Evolutionary conservation across 2,329 filamentous ascomycete species (phyloP), one percentile per base, ranked within the genome.

Genomic region (Calonectria ilicicola): DNA sequence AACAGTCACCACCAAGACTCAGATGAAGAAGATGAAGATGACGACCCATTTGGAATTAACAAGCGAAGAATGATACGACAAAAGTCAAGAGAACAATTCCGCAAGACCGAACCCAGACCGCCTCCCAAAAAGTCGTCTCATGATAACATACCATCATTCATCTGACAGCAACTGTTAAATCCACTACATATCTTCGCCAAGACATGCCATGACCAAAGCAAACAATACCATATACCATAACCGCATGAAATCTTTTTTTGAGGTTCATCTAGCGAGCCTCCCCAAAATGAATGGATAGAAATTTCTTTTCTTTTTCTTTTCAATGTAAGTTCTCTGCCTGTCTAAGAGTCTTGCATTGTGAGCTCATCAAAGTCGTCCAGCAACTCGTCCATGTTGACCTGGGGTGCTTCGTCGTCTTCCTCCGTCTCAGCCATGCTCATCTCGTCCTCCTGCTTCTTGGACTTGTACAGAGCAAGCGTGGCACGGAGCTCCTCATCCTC

Each of bases 341-440:
- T 93, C 75, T 78, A 80, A 21, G 73, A 64, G 66, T 83, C 82
- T 70, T 80, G 72, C 81, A 83, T 70, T 60, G 82, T 80, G 67
- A 98, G 90, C 80, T 98, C 96, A 81, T 98, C 95, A 87, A 98
- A 95, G 83, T 98, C 96, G 82, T 98, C 96, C 80, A 98, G 88
- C 81, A 98, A 84, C 83, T 96, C 94, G 23, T 96, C 90, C 91
- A 96, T 92, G 81, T 92, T 88, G 77, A 97, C 93, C 79, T 90
- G 88, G 4, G 94, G 94, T 64, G 88, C 89, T 49, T 92, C 92
- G 49, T 91, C 91, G 9, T 93, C 93, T 19, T 89, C 90, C 29
- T 89, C 89, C 82, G 85, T 93, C 86, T 87, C 89, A 80, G 90
- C 92, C 64, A 93, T 87, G 79, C 91, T 93, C 90, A 93, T 94